phyloP scores from a whole-genome alignment of 441 rosid genomes.

The Arabidopsis hybrid region DNA sequence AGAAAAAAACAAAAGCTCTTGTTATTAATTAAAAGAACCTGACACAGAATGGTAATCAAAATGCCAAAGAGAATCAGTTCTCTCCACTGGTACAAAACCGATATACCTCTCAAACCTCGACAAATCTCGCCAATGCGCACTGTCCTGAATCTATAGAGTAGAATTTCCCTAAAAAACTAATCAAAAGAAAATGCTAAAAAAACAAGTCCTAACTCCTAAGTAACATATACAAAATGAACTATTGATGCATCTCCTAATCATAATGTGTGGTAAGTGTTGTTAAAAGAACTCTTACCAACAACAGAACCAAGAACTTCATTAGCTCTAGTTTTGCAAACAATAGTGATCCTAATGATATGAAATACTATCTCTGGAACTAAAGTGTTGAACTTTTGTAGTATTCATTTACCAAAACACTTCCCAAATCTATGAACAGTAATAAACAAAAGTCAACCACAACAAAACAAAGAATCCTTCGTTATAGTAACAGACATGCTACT shows the following conservation, averaged over 20 bases:
- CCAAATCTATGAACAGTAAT: not conserved
- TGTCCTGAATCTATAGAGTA: no score
- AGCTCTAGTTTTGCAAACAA: not conserved
- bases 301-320: slow-evolving; percentile 2
- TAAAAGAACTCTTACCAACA: not conserved
- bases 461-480: not conserved
- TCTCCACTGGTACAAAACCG: no score
- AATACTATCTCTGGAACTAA: not conserved
- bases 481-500: not conserved
- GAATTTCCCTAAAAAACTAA: no score
- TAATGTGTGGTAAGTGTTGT: not conserved
- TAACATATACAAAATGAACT: not conserved
- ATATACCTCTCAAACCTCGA: no score
- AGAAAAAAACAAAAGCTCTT: no score
- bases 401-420: not conserved
- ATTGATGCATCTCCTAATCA: not conserved
- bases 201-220: not conserved
- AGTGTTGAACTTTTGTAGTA: not conserved
- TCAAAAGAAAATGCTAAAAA: no score
- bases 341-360: not conserved
- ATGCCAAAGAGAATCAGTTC: no score
- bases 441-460: not conserved
- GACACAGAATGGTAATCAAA: no score
- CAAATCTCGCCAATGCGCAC: no score
- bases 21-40: no score